Conservation (phyloP, 805 yeast species). For the Ascoidea asiatica region DNA sequence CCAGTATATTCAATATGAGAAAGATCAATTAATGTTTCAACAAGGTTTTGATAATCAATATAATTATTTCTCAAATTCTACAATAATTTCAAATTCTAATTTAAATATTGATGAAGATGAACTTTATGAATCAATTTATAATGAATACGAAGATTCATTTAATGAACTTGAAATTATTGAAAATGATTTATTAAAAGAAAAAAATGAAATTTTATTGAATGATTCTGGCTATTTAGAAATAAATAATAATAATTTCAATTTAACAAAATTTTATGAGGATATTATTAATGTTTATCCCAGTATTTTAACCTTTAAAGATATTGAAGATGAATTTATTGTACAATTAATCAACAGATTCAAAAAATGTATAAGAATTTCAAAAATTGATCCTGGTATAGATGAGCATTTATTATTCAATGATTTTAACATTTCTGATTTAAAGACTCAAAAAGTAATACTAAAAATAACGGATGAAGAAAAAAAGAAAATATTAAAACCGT, state of each 20-base stretch:
- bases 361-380: background rate
- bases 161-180: slow-evolving; percentile 20
- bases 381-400: background rate
- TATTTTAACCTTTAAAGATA: background rate
- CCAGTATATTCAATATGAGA: slow-evolving; percentile 3
- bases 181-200: slow-evolving; percentile 16
- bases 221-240: background rate
- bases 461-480: slow-evolving; percentile 3
- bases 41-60: slow-evolving; percentile 2
- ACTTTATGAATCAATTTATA: slow-evolving; percentile 39
- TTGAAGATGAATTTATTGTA: slow-evolving; percentile 1
- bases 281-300: background rate
- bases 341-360: slow-evolving; percentile 2
- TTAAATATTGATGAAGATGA: slow-evolving; percentile 35
- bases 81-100: background rate
- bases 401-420: background rate
- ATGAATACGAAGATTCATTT: slow-evolving; percentile 22
- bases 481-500: slow-evolving; percentile 4
- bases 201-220: slow-evolving; percentile 3
- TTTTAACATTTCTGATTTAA: background rate
- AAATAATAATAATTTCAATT: slow-evolving; percentile 1
- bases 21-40: slow-evolving; percentile 2
- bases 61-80: too few relatives aligned
- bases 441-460: background rate
- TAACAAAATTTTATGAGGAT: background rate